Evolutionary conservation across 306 rosid genomes (phyloP).

Genomic region (Cucumis hystrix): DNA sequence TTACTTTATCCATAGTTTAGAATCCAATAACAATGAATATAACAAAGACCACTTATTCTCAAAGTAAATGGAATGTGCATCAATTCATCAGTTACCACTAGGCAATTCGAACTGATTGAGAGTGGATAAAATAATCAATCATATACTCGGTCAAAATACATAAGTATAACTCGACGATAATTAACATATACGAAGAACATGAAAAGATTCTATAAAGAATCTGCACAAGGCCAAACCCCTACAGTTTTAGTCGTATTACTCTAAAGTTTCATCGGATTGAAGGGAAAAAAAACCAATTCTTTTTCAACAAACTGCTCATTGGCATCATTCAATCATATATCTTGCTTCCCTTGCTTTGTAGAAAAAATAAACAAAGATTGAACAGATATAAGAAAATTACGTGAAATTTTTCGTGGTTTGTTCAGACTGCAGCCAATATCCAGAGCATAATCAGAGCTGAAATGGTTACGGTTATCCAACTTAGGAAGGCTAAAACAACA

Average conservation of each 20-base stretch:
- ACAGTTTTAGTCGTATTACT: not conserved
- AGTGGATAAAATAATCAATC: not conserved
- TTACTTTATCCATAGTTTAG: not conserved
- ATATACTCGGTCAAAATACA: not conserved
- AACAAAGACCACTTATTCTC: not conserved
- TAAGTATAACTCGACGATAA: no score
- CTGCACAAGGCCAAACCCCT: not conserved
- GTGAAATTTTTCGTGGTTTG: not conserved
- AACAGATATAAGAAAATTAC: not conserved
- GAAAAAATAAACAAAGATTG: not conserved
- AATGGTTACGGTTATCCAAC: conserved; percentile 63
- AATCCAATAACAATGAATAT: not conserved
- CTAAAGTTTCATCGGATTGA: not conserved
- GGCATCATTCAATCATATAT: not conserved
- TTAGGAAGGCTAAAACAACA: conserved; percentile 59
- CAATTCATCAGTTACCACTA: not conserved
- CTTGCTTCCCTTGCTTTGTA: not conserved
- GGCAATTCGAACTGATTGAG: not conserved
- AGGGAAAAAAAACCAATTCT: not conserved
- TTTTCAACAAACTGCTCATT: not conserved
- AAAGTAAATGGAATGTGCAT: not conserved
- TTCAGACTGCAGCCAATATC: conserved; percentile 73
- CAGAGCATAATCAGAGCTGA: conserved; percentile 84
- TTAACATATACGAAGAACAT: no score
- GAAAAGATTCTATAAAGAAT: not conserved